Conservation (phyloP, 1,284 basidiomycete genomes). For the Pseudozyma sp. region DNA sequence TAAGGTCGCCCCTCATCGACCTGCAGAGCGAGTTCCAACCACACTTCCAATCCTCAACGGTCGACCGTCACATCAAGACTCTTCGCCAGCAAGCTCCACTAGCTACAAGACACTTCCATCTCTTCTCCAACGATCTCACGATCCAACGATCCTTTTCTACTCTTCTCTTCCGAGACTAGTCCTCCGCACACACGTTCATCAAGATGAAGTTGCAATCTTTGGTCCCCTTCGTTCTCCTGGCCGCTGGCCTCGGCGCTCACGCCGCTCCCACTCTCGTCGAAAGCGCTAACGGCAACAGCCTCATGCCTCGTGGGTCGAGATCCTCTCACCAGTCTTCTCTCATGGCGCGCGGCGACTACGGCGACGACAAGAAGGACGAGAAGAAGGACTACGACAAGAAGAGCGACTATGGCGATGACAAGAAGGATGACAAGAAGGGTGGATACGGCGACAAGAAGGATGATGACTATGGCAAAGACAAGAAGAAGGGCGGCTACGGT, state of each 20-base stretch:
- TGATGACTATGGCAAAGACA: not conserved
- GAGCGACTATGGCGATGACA: constrained; percentile 1
- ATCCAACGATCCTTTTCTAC: not conserved
- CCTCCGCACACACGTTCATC: not conserved
- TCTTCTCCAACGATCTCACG: not conserved
- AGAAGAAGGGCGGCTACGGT: constrained; percentile 3
- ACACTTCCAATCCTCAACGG: not conserved
- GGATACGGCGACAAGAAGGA: constrained; percentile 9
- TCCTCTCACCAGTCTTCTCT: constrained; percentile 1
- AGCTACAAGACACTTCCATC: not conserved
- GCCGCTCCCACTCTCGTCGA: constrained; percentile 25
- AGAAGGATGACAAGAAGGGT: constrained; percentile 18
- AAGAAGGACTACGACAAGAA: constrained; percentile 13
- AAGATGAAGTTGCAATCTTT: constrained; percentile 39
- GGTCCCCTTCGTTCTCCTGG: constrained; percentile 32
- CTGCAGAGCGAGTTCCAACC: not conserved
- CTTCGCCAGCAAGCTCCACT: no score
- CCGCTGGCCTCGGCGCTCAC: constrained; percentile 29
- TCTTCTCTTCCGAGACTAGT: not conserved
- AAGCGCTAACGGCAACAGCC: constrained; percentile 8
- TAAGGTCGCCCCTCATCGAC: not conserved
- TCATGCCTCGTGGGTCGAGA: constrained; percentile 12
- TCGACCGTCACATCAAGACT: not conserved
- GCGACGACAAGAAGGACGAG: constrained; percentile 14
- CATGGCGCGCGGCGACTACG: constrained; percentile 15